phyloP scores from a whole-genome alignment of 2,329 filamentous ascomycete species.

The Phaeosphaeria sp. region DNA sequence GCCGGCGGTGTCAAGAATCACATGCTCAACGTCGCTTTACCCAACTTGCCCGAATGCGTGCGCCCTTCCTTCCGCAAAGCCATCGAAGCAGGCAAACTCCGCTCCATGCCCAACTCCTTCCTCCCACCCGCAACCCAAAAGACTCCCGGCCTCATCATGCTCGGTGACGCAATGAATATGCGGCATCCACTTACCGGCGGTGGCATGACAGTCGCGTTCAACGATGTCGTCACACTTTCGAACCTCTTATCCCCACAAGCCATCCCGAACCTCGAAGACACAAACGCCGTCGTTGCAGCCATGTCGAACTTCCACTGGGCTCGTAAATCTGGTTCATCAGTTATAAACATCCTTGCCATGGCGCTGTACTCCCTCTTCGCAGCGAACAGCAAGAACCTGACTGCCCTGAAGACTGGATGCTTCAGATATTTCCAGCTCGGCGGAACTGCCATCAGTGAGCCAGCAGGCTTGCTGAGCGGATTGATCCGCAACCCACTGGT shows the following conservation, averaged over 20 bases:
- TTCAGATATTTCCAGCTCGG: constrained; percentile 88
- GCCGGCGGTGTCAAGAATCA: constrained; percentile 86
- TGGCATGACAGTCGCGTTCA: constrained; percentile 97
- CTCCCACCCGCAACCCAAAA: constrained; percentile 79
- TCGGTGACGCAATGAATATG: constrained; percentile 99
- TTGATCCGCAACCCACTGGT: constrained; percentile 78
- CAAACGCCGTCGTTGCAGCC: constrained; percentile 68
- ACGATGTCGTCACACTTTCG: constrained; percentile 82
- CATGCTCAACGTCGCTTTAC: constrained; percentile 79
- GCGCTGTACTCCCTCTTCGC: constrained; percentile 92
- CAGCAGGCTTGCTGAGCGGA: constrained; percentile 80
- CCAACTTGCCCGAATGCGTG: constrained; percentile 73
- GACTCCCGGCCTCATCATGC: constrained; percentile 74
- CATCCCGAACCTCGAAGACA: constrained; percentile 74
- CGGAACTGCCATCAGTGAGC: constrained; percentile 75
- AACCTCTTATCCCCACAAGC: constrained; percentile 73
- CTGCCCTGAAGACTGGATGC: constrained; percentile 84
- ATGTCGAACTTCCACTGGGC: constrained; percentile 84
- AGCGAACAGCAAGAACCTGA: constrained; percentile 69
- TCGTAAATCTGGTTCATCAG: constrained; percentile 79
- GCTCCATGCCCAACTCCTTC: constrained; percentile 96
- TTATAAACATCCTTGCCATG: constrained; percentile 98
- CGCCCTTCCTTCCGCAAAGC: constrained; percentile 77
- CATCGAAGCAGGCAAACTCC: constrained; percentile 76
- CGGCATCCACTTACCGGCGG: constrained; percentile 96